Evolutionary conservation across 73 alveolate genomes (phyloP).

Genomic region (Paramecium sonneborni): DNA sequence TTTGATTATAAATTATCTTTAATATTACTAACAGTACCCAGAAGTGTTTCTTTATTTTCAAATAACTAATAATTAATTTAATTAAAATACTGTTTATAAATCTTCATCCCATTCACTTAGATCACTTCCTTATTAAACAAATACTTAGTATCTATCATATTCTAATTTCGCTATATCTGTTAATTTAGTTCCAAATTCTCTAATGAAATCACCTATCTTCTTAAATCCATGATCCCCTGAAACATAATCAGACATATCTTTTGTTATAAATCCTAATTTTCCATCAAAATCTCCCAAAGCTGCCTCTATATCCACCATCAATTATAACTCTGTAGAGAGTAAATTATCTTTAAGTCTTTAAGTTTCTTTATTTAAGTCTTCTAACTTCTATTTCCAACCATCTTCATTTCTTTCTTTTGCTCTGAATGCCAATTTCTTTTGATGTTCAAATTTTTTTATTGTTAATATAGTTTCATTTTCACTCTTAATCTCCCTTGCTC

Average conservation of each 20-base stretch:
- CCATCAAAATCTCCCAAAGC: constrained; percentile 32
- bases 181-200: constrained; percentile 38
- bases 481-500: constrained; percentile 7
- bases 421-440: constrained; percentile 43
- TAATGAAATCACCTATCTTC: constrained; percentile 12
- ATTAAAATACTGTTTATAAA: neutral
- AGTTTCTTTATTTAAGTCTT: neutral
- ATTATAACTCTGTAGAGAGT: neutral
- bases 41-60: constrained; percentile 35
- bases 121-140: neutral
- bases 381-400: constrained; percentile 22
- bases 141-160: neutral
- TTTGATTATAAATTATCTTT: constrained; percentile 20
- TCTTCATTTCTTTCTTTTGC: constrained; percentile 23
- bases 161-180: constrained; percentile 33
- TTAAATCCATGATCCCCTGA: constrained; percentile 58
- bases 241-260: constrained; percentile 34
- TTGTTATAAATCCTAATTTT: neutral
- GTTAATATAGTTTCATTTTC: constrained; percentile 22
- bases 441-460: neutral
- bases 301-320: constrained; percentile 44
- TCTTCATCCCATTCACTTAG: constrained; percentile 52
- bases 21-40: constrained; percentile 30
- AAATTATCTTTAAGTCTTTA: neutral
- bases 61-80: neutral